Evolutionary conservation across 306 rosid species (phyloP).

Genomic region (Datisca glomerata): DNA sequence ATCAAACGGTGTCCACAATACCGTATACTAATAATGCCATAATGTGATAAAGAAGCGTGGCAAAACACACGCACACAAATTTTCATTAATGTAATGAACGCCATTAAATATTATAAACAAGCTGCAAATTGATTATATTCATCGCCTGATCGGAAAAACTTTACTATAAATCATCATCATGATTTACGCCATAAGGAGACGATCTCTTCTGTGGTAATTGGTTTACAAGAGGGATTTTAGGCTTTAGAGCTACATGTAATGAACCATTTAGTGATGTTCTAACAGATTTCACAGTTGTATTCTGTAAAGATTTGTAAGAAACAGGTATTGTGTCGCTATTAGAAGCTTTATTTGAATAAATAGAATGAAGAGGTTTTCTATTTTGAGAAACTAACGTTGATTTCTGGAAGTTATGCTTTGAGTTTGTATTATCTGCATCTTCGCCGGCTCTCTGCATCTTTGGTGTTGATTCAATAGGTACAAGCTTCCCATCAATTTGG

Average conservation of each 20-base stretch:
- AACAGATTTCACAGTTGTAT: slow-evolving; percentile 20
- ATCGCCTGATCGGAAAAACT: background rate
- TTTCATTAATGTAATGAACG: background rate
- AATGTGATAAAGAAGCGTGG: too few relatives aligned
- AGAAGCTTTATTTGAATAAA: slow-evolving; percentile 20
- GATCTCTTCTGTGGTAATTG: slow-evolving; percentile 53
- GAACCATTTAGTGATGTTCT: slow-evolving; percentile 21
- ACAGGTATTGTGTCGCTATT: slow-evolving; percentile 16
- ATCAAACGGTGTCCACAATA: too few relatives aligned
- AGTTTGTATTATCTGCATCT: slow-evolving; percentile 21
- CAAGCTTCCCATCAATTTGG: slow-evolving; percentile 84
- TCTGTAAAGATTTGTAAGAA: slow-evolving; percentile 21
- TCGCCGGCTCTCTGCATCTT: slow-evolving; percentile 29
- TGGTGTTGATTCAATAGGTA: slow-evolving; percentile 58
- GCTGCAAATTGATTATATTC: too few relatives aligned
- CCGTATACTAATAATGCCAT: too few relatives aligned
- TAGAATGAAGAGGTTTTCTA: slow-evolving; percentile 26
- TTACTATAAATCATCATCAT: slow-evolving; percentile 29
- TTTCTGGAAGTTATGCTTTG: slow-evolving; percentile 25
- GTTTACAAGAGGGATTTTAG: slow-evolving; percentile 27
- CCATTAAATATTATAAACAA: too few relatives aligned
- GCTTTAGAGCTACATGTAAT: slow-evolving; percentile 18
- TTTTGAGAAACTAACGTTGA: slow-evolving; percentile 23
- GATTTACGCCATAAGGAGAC: slow-evolving; percentile 23
- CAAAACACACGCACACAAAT: too few relatives aligned